A percentile compares a stretch with the other conserved stretches of the same genome.
These are phyloP conservation scores for Cladochytrium tenue DNA, from an alignment of 371 early-diverging fungal species.

Conservation along the genomic window DNA sequence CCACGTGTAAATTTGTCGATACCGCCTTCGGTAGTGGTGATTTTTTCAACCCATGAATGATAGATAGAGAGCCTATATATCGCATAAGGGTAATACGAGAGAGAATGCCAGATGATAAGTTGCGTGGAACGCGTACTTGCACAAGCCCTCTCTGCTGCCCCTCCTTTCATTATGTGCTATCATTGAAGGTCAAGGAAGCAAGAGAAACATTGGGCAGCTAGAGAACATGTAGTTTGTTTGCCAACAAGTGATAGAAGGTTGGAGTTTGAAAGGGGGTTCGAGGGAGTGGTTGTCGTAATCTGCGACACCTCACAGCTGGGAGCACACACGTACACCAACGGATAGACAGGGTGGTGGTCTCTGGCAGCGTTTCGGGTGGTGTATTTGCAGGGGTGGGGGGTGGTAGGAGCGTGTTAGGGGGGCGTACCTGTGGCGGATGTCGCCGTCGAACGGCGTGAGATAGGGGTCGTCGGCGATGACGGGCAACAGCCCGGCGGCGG, in stretches of 20 bases:
- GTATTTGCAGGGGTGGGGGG: background rate
- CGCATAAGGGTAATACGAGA: background rate
- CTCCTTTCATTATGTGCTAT: background rate
- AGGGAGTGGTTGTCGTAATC: too few relatives aligned
- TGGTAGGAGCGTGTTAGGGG: background rate
- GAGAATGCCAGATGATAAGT: background rate
- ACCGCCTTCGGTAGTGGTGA: constrained; percentile 72
- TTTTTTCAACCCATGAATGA: constrained; percentile 65
- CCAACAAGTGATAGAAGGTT: too few relatives aligned
- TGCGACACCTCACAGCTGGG: too few relatives aligned
- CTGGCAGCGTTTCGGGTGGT: background rate
- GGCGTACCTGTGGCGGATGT: constrained; percentile 33
- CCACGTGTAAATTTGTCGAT: constrained; percentile 79
- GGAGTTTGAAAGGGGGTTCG: too few relatives aligned
- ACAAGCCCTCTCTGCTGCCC: background rate
- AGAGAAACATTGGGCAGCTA: too few relatives aligned
- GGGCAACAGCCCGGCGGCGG: background rate
- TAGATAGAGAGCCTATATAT: constrained; percentile 28
- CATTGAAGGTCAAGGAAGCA: too few relatives aligned
- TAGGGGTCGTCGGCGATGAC: constrained; percentile 41
- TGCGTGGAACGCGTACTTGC: background rate
- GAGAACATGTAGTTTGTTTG: background rate
- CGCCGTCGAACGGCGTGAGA: constrained; percentile 32
- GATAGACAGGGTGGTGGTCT: too few relatives aligned
- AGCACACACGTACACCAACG: too few relatives aligned